phyloP scores from a whole-genome alignment of 192 early-diverging fungal species.

The Rhizophagus prolifer region DNA sequence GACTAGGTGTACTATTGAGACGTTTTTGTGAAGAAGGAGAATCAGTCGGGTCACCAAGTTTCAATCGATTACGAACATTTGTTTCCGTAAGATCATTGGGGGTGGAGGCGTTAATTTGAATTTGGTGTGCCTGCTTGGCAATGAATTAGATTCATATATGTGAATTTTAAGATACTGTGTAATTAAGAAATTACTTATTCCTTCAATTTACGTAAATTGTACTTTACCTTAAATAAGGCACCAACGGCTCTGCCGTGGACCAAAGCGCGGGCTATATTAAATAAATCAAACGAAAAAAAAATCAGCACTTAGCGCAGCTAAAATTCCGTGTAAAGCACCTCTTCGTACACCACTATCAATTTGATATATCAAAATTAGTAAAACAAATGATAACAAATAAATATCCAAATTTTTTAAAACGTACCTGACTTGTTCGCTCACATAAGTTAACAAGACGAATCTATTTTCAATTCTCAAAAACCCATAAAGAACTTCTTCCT shows the following conservation, averaged over 20 bases:
- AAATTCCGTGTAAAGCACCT: background rate
- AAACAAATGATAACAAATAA: constrained; percentile 11
- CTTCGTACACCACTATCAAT: constrained; percentile 26
- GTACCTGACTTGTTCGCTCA: constrained; percentile 63
- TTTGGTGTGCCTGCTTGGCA: constrained; percentile 32
- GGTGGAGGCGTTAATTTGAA: constrained; percentile 40
- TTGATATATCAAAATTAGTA: background rate
- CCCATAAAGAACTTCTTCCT: constrained; percentile 59
- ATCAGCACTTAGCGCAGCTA: too few species aligned
- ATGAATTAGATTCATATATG: constrained; percentile 25
- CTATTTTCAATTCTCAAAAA: constrained; percentile 59
- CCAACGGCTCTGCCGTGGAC: constrained; percentile 65
- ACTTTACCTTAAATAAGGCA: constrained; percentile 50
- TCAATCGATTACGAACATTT: constrained; percentile 41
- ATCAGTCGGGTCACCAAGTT: constrained; percentile 35
- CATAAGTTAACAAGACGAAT: constrained; percentile 56
- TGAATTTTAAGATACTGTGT: constrained; percentile 34
- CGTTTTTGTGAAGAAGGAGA: constrained; percentile 22
- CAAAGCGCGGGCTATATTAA: constrained; percentile 52
- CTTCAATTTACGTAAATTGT: constrained; percentile 31
- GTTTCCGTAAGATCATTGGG: constrained; percentile 41
- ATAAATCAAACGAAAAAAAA: background rate
- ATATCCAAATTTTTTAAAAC: background rate
- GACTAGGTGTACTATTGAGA: constrained; percentile 6
- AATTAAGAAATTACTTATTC: constrained; percentile 32